Conservation (phyloP, 306 rosid genomes). For the Abrus precatorius region DNA sequence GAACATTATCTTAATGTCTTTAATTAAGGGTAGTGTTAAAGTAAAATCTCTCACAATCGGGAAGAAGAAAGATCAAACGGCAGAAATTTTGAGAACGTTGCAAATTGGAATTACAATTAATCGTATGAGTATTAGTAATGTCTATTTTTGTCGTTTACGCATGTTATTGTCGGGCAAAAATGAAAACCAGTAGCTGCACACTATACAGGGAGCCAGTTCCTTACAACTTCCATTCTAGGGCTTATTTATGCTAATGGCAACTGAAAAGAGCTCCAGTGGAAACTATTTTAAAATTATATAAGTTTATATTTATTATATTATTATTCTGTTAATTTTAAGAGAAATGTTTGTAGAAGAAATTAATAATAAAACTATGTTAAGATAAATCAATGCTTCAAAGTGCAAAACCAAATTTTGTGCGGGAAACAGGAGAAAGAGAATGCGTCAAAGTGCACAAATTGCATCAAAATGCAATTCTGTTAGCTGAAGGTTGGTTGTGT, state of each 20-base stretch:
- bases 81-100: background rate
- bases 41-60: too few species aligned
- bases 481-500: conserved; percentile 49
- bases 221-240: background rate
- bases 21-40: too few species aligned
- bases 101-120: background rate
- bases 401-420: too few species aligned
- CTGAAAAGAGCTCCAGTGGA: background rate
- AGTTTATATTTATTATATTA: too few species aligned
- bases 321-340: too few species aligned
- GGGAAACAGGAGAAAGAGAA: too few species aligned
- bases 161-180: background rate
- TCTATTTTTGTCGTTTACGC: background rate
- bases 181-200: too few species aligned
- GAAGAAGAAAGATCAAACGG: background rate
- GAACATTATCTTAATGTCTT: background rate
- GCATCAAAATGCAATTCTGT: background rate
- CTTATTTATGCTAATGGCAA: background rate
- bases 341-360: too few species aligned
- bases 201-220: too few species aligned
- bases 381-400: too few species aligned
- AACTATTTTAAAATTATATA: too few species aligned
- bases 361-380: too few species aligned
- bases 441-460: background rate
- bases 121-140: background rate